phyloP scores from a whole-genome alignment of 2,329 filamentous ascomycete genomes.

The Myriangium duriaei region DNA sequence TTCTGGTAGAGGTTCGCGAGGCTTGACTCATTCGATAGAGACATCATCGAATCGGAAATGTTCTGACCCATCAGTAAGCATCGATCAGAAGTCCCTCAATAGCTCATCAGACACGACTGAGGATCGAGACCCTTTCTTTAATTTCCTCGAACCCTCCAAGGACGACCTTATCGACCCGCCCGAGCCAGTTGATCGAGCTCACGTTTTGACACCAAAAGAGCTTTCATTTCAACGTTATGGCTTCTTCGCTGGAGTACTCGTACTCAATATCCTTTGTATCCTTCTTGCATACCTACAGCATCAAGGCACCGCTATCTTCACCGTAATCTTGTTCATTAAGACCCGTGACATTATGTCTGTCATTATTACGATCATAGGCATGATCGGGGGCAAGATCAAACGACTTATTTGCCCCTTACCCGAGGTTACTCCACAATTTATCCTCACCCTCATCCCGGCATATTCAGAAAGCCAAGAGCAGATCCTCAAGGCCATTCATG shows the following conservation, averaged over 20 bases:
- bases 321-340: constrained; percentile 16
- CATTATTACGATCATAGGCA: constrained; percentile 10
- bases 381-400: constrained; percentile 11
- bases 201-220: neutral
- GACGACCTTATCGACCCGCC: neutral
- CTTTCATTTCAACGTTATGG: neutral
- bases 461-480: constrained; percentile 17
- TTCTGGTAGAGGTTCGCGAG: too few relatives aligned
- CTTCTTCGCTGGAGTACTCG: neutral
- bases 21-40: too few relatives aligned
- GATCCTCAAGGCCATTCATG: constrained; percentile 16
- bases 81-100: neutral
- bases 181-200: neutral
- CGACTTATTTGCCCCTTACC: constrained; percentile 9
- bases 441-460: constrained; percentile 17
- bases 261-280: neutral
- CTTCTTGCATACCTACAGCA: neutral
- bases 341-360: constrained; percentile 16
- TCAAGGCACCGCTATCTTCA: neutral
- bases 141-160: neutral
- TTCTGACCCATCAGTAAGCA: too few relatives aligned
- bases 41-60: too few relatives aligned
- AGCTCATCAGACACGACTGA: neutral
- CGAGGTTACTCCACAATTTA: constrained; percentile 14
- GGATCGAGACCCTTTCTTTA: neutral